Base-by-base conservation (phyloP, 2,329 filamentous ascomycete genomes). In the Venturia aucupariae region DNA sequence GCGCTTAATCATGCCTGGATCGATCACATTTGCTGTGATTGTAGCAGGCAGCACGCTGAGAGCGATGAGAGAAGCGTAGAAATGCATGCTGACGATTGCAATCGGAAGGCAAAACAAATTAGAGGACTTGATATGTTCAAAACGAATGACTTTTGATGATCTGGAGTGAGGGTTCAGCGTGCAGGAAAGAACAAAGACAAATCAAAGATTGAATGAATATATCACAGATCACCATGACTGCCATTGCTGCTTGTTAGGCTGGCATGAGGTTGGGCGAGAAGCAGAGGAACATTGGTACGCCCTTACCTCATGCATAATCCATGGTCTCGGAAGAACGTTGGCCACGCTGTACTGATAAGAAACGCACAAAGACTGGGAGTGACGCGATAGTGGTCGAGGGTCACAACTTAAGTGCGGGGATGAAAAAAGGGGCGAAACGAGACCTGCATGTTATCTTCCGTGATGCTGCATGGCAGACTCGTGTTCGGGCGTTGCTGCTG, bases 211-310 rank as follows among this genome's bases (percentile, higher is more conserved):
- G 10, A 51, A 24, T 51, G 27, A 22, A 27, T 51, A 51, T 51
- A 51, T 15, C 22, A 51, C 10, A 22, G 8, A 15, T 24, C 22
- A 10, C 46, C 22, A 51, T 51, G 22, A 24, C 44, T 48, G 24
- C n/a, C 44, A 48, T 8, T 30, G 30, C 51, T 38, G 10, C 51
- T 38, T n/a, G 17, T 7, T n/a, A 19, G 51, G 51, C 51, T 57
- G 51, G 30, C 30, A 57, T 19, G 30, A 57, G 19, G 27, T 35
- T 57, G 51, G 27, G 30, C 51, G 22, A 35, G 51, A 57, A 35
- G 51, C 30, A 57, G 51, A 57, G 51, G 15, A 57, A 57, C 51
- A 57, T 57, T 57, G 46, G 51, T 57, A 57, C 51, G 30, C 51
- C 51, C 27, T 32, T 30, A 57, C 27, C 51, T 57, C 27, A 57